Percentiles rank a stretch among this genome's conserved stretches.
Conservation (phyloP, 2,329 filamentous ascomycete genomes). For the Sclerotinia trifoliorum region DNA sequence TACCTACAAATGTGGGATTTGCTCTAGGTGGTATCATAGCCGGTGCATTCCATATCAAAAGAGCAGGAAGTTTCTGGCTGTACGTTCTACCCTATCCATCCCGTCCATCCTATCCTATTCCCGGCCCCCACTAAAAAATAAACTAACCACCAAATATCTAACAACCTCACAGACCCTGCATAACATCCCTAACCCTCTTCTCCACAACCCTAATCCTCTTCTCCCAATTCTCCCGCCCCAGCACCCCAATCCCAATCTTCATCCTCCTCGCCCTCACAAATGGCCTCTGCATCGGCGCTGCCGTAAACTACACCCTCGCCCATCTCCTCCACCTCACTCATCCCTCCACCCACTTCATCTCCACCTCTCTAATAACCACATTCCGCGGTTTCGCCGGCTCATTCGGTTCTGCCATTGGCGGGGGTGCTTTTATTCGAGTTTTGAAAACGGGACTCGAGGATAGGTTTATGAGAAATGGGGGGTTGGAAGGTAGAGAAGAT, state of each 20-base stretch:
- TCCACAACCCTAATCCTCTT: conserved; percentile 57
- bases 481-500: conserved; percentile 37
- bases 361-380: conserved; percentile 72
- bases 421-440: conserved; percentile 50
- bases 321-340: conserved; percentile 73
- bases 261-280: conserved; percentile 64
- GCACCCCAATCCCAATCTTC: conserved; percentile 53
- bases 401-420: conserved; percentile 77
- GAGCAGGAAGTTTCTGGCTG: conserved; percentile 69
- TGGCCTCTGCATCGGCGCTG: conserved; percentile 68
- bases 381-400: conserved; percentile 80
- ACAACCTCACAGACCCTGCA: conserved; percentile 45
- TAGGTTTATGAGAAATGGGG: conserved; percentile 40
- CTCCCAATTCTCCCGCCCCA: conserved; percentile 53
- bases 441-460: conserved; percentile 38
- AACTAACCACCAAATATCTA: neutral
- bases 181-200: conserved; percentile 63
- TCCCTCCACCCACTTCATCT: conserved; percentile 67
- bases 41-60: conserved; percentile 73
- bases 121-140: neutral
- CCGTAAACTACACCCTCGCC: conserved; percentile 77
- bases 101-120: too few relatives aligned
- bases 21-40: conserved; percentile 70
- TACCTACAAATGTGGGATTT: conserved; percentile 81
- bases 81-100: conserved; percentile 33